phyloP scores from a whole-genome alignment of 441 rosid genomes.

The Omphalea diandra region DNA sequence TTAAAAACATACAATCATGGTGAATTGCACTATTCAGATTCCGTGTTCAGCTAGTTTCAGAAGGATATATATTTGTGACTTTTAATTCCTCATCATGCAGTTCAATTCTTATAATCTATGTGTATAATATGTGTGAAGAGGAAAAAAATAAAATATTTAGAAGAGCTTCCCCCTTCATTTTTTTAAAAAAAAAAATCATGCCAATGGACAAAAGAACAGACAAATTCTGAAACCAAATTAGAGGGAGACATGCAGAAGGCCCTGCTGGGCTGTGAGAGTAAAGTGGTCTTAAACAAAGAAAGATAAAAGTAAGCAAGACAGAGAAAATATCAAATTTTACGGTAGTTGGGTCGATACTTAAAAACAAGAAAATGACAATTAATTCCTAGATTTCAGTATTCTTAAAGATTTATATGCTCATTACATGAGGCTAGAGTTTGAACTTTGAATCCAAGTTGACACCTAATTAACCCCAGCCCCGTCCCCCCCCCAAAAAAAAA shows the following conservation, averaged over 20 bases:
- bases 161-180: too few species aligned
- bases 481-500: too few species aligned
- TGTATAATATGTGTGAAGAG: conserved; percentile 7
- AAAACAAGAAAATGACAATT: conserved; percentile 8
- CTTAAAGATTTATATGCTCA: conserved; percentile 1
- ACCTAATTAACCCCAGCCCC: too few species aligned
- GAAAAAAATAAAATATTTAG: conserved; percentile 16
- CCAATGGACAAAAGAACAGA: conserved; percentile 17
- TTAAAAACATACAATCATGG: conserved; percentile 4
- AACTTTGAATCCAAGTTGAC: too few species aligned
- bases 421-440: too few species aligned
- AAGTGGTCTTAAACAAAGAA: conserved; percentile 4
- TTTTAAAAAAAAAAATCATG: too few species aligned
- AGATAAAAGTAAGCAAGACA: not conserved
- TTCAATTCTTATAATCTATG: conserved; percentile 12
- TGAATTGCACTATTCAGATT: conserved; percentile 42
- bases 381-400: conserved; percentile 6
- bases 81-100: conserved; percentile 22
- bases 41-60: conserved; percentile 26
- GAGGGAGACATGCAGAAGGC: conserved; percentile 14
- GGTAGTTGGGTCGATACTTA: not conserved
- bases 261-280: conserved; percentile 11
- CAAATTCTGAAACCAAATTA: conserved; percentile 17
- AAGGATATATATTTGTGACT: conserved; percentile 12
- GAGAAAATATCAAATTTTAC: not conserved